Evolutionary conservation across 2,329 filamentous ascomycete genomes (phyloP), one percentile per base, ranked within the genome.

Genomic region (Lasiodiplodia hormozganensis): DNA sequence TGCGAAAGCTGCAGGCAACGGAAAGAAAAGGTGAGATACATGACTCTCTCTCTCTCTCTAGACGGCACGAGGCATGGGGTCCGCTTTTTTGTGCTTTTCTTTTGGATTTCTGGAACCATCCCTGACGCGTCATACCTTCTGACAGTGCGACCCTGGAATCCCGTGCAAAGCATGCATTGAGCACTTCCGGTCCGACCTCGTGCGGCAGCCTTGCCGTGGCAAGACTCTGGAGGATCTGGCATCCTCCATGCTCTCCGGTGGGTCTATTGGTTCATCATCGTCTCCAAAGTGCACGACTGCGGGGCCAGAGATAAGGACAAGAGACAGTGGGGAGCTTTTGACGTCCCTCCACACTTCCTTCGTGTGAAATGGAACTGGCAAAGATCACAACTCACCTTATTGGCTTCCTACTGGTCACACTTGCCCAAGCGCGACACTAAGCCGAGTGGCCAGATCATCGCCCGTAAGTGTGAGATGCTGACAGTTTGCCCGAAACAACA

Each of bases 111-210:
- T 49, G 18, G 7, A 67, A 23, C 7, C 21, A 36, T 38, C 16
- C 23, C 36, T 47, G 25, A 51, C 67, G n/a, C 52, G 31, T 34
- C 31, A 16, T 12, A 18, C 25, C 12, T 40, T 5, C 10, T 52
- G 12, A 34, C 53, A 73, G 71, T 81, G 79, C 62, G 79, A 81
- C 60, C 73, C 75, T n/a, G 79, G 79, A 0, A 78, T 75, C 43
- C 79, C 79, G 12, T 81, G 79, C 73, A 76, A 74, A 47, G 73
- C 78, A 1, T 81, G 79, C 57, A 70, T 81, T 28, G 75, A 79
- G 25, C 75, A 80, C 66, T 81, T 75, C 73, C 79, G 78, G 67
- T 72, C 74, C 25, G 76, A 80, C 52, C 70, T 80, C 34, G 68
- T 79, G 53, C 75, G 77, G 6, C 71, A 75, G 40, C 79, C 79